Percentiles rank a stretch among this genome's conserved stretches.
Conservation (phyloP, 768 basidiomycete species). For the Psilocybe cubensis region DNA sequence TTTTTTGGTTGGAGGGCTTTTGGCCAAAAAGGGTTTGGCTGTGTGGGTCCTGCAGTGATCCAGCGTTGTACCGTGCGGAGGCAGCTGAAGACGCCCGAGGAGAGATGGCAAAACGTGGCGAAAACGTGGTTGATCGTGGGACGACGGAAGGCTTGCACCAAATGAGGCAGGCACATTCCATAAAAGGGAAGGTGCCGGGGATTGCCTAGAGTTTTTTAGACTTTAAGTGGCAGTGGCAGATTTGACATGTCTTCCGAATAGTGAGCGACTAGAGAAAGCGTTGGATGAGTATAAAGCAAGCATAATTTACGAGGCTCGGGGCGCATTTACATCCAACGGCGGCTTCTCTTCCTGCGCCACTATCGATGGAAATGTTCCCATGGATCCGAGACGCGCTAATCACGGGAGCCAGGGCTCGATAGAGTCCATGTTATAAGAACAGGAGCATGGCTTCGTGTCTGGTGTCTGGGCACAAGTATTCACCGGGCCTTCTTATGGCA, state of each 20-base stretch:
- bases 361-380: slow-evolving; percentile 55
- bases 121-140: slow-evolving; percentile 32
- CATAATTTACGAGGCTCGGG: not conserved
- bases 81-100: not conserved
- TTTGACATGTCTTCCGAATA: slow-evolving; percentile 36
- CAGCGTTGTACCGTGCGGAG: not conserved
- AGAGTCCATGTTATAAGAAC: slow-evolving; percentile 48
- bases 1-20: not conserved
- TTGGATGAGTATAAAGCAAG: slow-evolving; percentile 16
- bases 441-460: slow-evolving; percentile 36
- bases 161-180: slow-evolving; percentile 21
- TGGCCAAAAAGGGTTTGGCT: slow-evolving; percentile 12
- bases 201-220: slow-evolving; percentile 38
- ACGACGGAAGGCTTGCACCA: slow-evolving; percentile 27
- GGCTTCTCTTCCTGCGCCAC: slow-evolving; percentile 50
- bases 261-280: slow-evolving; percentile 20
- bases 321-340: slow-evolving; percentile 16
- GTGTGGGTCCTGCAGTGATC: not conserved
- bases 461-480: slow-evolving; percentile 34
- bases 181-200: slow-evolving; percentile 35
- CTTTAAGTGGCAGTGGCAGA: slow-evolving; percentile 42
- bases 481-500: slow-evolving; percentile 40
- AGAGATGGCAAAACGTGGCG: slow-evolving; percentile 24
- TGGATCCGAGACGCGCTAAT: slow-evolving; percentile 52
- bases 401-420: slow-evolving; percentile 50